A percentile compares a stretch with the other conserved stretches of the same genome.
Conservation (phyloP, 805 yeast species). For the Groenewaldozyma salmanticensis region DNA sequence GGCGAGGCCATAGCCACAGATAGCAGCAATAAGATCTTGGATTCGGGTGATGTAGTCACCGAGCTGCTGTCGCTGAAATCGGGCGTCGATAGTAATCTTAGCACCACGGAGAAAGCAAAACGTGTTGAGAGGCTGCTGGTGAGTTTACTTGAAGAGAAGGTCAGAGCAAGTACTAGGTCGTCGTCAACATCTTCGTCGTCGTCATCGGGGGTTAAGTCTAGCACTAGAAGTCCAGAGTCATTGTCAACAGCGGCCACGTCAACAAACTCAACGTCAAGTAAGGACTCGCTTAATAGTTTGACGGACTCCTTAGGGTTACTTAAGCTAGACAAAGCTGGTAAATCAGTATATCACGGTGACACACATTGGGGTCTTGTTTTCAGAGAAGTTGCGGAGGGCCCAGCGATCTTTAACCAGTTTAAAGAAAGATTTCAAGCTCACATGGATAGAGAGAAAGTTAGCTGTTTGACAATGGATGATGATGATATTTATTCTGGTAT, state of each 20-base stretch:
- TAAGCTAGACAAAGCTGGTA: conserved; percentile 25
- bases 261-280: too few species aligned
- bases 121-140: background rate
- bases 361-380: conserved; percentile 27
- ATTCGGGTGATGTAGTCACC: too few species aligned
- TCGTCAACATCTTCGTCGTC: too few species aligned
- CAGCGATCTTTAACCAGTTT: conserved; percentile 13
- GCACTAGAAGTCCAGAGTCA: too few species aligned
- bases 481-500: background rate
- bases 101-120: background rate
- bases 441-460: background rate
- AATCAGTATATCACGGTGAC: conserved; percentile 27
- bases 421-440: conserved; percentile 6
- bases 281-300: conserved; percentile 4
- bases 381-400: conserved; percentile 20
- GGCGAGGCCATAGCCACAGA: too few species aligned
- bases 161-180: too few species aligned
- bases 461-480: background rate
- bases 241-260: too few species aligned
- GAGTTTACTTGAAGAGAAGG: background rate
- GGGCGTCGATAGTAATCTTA: too few species aligned
- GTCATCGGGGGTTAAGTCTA: too few species aligned
- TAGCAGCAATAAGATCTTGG: too few species aligned
- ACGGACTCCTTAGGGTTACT: conserved; percentile 27
- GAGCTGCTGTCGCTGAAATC: too few species aligned